Percentiles rank a stretch among this genome's conserved stretches.
Conservation (phyloP, 139 green algal genomes). For the Chlorella ohadii region DNA sequence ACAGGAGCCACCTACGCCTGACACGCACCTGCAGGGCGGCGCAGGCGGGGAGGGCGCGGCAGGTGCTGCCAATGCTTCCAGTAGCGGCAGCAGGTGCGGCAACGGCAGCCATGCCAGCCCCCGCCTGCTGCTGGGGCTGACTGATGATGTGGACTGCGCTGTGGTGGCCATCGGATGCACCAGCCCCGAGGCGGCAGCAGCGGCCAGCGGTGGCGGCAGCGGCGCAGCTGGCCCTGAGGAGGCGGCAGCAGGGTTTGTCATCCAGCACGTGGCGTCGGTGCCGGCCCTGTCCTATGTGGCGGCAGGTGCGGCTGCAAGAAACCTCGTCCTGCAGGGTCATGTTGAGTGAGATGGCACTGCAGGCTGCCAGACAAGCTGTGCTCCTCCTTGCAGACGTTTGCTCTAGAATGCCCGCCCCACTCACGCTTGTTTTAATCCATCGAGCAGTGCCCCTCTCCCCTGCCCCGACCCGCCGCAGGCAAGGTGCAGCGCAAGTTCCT, state of each 20-base stretch:
- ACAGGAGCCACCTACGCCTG: constrained; percentile 15
- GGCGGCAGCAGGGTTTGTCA: not conserved
- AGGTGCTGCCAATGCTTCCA: no score
- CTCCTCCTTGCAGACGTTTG: not conserved
- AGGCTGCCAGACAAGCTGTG: no score
- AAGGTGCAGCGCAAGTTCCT: constrained; percentile 76
- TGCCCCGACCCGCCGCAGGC: constrained; percentile 31
- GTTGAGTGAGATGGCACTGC: no score
- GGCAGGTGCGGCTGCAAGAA: constrained; percentile 38
- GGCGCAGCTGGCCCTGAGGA: not conserved
- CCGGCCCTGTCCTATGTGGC: constrained; percentile 76
- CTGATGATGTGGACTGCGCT: constrained; percentile 75
- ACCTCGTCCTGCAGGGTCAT: no score
- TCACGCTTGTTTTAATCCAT: no score
- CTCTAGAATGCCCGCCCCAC: not conserved
- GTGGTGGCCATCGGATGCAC: constrained; percentile 45
- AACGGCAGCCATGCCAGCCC: not conserved
- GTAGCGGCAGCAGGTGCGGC: not conserved
- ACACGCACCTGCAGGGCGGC: not conserved
- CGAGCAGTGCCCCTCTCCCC: not conserved
- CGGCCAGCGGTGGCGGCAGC: not conserved
- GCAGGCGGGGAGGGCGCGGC: no score
- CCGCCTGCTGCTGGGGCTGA: constrained; percentile 55
- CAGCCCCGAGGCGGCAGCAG: not conserved
- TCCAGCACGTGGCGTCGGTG: constrained; percentile 53